Percentiles rank a stretch among this genome's conserved stretches.
Conservation (phyloP, 208 protist species). For the Porcisia deanei region DNA sequence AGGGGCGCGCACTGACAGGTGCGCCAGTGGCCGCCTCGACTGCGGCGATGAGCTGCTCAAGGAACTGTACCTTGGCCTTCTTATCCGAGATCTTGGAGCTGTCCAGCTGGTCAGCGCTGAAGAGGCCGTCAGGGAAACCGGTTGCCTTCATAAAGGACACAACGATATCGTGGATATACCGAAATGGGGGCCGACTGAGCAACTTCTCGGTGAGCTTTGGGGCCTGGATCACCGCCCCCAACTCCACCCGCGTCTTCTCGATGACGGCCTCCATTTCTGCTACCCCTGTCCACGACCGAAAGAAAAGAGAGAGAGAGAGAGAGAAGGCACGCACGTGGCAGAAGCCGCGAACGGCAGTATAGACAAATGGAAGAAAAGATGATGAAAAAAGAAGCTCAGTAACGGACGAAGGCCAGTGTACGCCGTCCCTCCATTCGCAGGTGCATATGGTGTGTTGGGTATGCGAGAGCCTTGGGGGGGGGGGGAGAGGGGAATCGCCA, state of each 20-base stretch:
- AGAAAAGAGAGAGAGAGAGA: background rate
- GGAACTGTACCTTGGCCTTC: conserved; percentile 82
- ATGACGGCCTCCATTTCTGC: conserved; percentile 50
- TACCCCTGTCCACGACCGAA: background rate
- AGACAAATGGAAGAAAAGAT: background rate
- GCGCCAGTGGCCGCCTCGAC: conserved; percentile 80
- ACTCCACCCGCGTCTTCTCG: conserved; percentile 77
- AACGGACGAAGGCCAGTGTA: too few species aligned
- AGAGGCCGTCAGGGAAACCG: conserved; percentile 77
- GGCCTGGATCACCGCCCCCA: conserved; percentile 71
- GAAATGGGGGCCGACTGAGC: conserved; percentile 84
- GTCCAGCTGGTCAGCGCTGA: conserved; percentile 67
- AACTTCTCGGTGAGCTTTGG: conserved; percentile 92
- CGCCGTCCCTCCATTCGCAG: too few species aligned
- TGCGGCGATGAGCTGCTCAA: conserved; percentile 70
- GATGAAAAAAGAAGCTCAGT: background rate
- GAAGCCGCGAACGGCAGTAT: too few species aligned
- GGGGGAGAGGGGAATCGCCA: too few species aligned
- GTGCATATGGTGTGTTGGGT: too few species aligned
- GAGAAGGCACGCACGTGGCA: too few species aligned
- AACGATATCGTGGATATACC: conserved; percentile 91
- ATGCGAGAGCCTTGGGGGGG: too few species aligned
- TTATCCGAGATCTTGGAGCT: conserved; percentile 80
- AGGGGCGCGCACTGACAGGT: conserved; percentile 54
- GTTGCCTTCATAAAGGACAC: conserved; percentile 61